Percentiles rank a stretch among this genome's conserved stretches.
These are phyloP conservation scores for Flaveria linearis DNA, from an alignment of 129 eudicot species.

Conservation along the genomic window DNA sequence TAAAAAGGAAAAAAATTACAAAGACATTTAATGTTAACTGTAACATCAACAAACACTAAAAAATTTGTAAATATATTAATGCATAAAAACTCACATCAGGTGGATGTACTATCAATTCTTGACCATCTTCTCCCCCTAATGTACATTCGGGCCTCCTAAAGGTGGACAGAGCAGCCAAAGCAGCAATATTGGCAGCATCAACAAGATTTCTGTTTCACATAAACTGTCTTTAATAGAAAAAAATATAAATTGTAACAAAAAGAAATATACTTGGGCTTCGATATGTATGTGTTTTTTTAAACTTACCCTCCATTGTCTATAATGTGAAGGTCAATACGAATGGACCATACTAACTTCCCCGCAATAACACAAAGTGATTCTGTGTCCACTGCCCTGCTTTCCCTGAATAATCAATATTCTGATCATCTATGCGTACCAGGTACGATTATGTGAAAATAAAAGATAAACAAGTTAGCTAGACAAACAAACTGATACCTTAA, in stretches of 20 bases:
- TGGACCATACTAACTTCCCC: conserved; percentile 91
- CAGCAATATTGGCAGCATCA: conserved; percentile 99
- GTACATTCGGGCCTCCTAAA: conserved; percentile 92
- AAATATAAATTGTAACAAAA: background rate
- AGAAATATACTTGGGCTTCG: background rate
- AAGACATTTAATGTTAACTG: background rate
- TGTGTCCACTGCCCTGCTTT: conserved; percentile 93
- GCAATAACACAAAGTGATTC: conserved; percentile 94
- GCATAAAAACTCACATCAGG: conserved; percentile 58
- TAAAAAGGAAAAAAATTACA: background rate
- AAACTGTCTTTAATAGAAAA: background rate
- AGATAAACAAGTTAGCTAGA: background rate
- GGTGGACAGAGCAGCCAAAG: conserved; percentile 85
- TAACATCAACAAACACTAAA: conserved; percentile 4
- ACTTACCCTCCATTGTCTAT: conserved; percentile 95
- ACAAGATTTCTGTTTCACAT: conserved; percentile 70
- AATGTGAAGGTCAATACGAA: conserved; percentile 86
- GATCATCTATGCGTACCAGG: background rate
- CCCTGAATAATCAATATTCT: conserved; percentile 52
- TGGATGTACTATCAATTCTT: conserved; percentile 82
- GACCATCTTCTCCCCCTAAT: conserved; percentile 90
- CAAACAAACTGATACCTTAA: conserved; percentile 52
- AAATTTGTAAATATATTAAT: background rate
- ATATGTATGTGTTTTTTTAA: conserved; percentile 8
- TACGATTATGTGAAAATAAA: background rate